Evolutionary conservation across 305 asterid genomes (phyloP).

Genomic region (Solanum hybrid): DNA sequence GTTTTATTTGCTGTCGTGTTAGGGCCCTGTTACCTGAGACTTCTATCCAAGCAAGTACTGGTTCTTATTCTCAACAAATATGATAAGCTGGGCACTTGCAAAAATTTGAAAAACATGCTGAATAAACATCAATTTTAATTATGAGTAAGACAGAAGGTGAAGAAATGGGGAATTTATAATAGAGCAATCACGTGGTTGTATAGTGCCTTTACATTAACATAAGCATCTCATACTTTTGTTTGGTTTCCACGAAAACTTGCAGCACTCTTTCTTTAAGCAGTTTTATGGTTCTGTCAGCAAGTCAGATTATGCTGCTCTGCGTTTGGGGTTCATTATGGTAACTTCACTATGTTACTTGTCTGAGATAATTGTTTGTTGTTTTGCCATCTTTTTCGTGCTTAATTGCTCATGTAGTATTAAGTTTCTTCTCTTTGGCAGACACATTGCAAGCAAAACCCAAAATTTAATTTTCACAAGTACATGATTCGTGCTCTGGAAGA

Average conservation of each 20-base stretch:
- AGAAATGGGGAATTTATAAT: neutral
- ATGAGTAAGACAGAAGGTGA: neutral
- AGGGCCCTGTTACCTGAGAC: neutral
- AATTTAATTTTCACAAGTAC: slow-evolving; percentile 92
- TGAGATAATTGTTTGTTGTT: slow-evolving; percentile 5
- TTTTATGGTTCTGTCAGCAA: slow-evolving; percentile 89
- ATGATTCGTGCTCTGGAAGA: slow-evolving; percentile 91
- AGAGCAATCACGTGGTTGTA: neutral
- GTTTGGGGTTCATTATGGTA: slow-evolving; percentile 90
- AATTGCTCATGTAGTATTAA: neutral
- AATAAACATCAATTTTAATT: neutral
- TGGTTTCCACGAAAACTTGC: slow-evolving; percentile 21
- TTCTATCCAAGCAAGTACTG: neutral
- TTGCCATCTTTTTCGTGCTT: slow-evolving; percentile 1
- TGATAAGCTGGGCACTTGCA: neutral
- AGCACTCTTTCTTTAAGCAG: slow-evolving; percentile 86
- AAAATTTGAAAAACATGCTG: neutral
- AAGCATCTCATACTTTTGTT: neutral
- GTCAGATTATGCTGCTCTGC: slow-evolving; percentile 79
- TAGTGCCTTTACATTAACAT: neutral
- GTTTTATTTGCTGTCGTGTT: neutral
- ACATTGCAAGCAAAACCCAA: slow-evolving; percentile 81
- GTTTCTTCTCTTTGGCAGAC: slow-evolving; percentile 38
- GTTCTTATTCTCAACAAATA: neutral
- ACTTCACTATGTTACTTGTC: neutral